Evolutionary conservation across 129 eudicot genomes (phyloP).

Genomic region (Lactuca sativa): DNA sequence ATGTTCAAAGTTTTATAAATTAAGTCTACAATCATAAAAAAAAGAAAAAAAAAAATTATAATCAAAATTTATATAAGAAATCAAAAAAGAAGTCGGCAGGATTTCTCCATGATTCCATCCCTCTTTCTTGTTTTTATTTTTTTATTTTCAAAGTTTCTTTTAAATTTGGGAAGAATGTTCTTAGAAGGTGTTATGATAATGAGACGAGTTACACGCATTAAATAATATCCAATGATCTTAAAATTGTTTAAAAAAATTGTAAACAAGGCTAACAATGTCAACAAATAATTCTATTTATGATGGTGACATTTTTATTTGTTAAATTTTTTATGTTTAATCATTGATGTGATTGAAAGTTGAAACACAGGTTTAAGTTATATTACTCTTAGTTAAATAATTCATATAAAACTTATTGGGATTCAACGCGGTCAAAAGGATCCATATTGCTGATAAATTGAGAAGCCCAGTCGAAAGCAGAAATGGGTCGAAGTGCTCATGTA

Average conservation of each 20-base stretch:
- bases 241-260: background rate
- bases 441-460: too few relatives aligned
- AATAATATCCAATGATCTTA: slow-evolving; percentile 1
- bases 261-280: background rate
- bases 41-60: background rate
- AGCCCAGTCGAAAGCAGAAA: too few relatives aligned
- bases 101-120: too few relatives aligned
- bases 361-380: too few relatives aligned
- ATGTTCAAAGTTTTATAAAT: too few relatives aligned
- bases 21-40: too few relatives aligned
- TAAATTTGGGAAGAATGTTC: slow-evolving; percentile 5
- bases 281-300: background rate
- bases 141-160: background rate
- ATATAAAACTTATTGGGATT: too few relatives aligned
- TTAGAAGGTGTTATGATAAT: slow-evolving; percentile 14
- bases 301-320: background rate
- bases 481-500: too few relatives aligned
- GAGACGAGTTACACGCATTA: background rate
- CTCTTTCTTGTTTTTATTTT: background rate
- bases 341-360: too few relatives aligned
- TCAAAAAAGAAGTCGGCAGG: slow-evolving; percentile 1
- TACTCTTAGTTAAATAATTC: too few relatives aligned
- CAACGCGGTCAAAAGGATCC: too few relatives aligned
- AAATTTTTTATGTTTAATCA: too few relatives aligned
- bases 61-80: background rate